phyloP scores from a whole-genome alignment of 2,329 filamentous ascomycete species.

The Aureobasidium lini region DNA sequence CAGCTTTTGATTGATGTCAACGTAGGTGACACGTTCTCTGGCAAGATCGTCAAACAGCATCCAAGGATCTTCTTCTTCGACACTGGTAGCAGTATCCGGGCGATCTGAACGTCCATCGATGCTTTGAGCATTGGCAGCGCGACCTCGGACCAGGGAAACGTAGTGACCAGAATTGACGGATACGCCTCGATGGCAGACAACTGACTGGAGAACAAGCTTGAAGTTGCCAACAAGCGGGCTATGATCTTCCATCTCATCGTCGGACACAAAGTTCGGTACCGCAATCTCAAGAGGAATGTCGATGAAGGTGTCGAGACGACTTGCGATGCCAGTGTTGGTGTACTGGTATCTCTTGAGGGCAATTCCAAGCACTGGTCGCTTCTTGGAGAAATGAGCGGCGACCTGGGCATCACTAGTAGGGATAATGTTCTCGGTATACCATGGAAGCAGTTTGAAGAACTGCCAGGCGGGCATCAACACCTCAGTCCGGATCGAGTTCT shows the following conservation, averaged over 20 bases:
- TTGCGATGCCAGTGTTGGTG: conserved; percentile 58
- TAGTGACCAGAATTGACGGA: conserved; percentile 89
- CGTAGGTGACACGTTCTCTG: conserved; percentile 60
- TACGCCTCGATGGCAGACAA: conserved; percentile 84
- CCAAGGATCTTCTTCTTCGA: conserved; percentile 71
- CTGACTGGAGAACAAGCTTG: conserved; percentile 82
- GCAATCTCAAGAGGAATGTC: conserved; percentile 83
- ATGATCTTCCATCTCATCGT: conserved; percentile 61
- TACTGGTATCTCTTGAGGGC: conserved; percentile 87
- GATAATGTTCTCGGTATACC: conserved; percentile 64
- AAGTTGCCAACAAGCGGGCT: conserved; percentile 76
- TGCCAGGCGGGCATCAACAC: conserved; percentile 96
- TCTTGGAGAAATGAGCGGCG: conserved; percentile 75
- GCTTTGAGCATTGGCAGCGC: conserved; percentile 32
- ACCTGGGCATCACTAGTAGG: conserved; percentile 67
- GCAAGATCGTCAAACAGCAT: conserved; percentile 87
- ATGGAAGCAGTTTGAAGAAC: conserved; percentile 89
- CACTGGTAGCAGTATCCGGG: conserved; percentile 23
- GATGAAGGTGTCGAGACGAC: conserved; percentile 71
- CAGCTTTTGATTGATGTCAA: conserved; percentile 71
- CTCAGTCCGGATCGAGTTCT: conserved; percentile 53
- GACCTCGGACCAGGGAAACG: conserved; percentile 72
- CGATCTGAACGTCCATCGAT: conserved; percentile 44
- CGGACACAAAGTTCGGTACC: conserved; percentile 82
- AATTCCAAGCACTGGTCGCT: conserved; percentile 80